Evolutionary conservation across 345 rosid genomes (phyloP), one percentile per base, ranked within the genome.

Genomic region (Syzygium aqueum): DNA sequence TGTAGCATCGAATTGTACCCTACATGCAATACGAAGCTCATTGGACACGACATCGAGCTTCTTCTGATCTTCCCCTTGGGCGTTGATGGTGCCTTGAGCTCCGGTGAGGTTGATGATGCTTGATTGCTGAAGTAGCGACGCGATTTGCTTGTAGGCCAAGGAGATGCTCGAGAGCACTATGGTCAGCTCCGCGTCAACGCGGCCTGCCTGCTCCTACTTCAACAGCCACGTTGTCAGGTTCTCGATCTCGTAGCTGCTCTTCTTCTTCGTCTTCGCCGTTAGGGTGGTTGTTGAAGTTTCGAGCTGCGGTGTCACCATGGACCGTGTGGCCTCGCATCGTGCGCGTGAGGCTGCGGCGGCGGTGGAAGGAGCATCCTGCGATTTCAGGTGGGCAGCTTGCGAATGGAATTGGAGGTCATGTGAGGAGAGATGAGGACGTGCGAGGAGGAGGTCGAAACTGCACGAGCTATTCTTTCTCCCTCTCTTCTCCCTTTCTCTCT

Each of bases 31-130:
- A 57, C 65, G 28, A 21, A 91, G 90, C 91, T 91, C 90, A 86
- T 91, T 91, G 88, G 93, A 91, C 85, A 90, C 88, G 19, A 91
- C 90, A 82, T 91, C 93, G 73, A 91, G 93, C 90, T 91, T 91
- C 89, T 91, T 91, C 91, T 91, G 93, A 65, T 90, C 87, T 50
- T 90, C 93, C 65, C 93, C 90, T 85, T 91, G 93, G 83, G 90
- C 23, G 87, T 91, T 91, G 73, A 90, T 84, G 83, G 93, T 90
- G n/a, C 93, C 93, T 43, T 91, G 91, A n/a, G 54, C 87, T 21
- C 91, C 91, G 56, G 90, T 90, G 90, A 91, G 91, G 73, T 90
- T 59, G 84, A 85, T 82, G 80, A 91, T 90, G 89, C 90, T 87
- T 3, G 91, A 87, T 63, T 91, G 84, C 87, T 90, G 93, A 19